Conservation (phyloP, 179 eudicot genomes). For the Gypsophila paniculata region DNA sequence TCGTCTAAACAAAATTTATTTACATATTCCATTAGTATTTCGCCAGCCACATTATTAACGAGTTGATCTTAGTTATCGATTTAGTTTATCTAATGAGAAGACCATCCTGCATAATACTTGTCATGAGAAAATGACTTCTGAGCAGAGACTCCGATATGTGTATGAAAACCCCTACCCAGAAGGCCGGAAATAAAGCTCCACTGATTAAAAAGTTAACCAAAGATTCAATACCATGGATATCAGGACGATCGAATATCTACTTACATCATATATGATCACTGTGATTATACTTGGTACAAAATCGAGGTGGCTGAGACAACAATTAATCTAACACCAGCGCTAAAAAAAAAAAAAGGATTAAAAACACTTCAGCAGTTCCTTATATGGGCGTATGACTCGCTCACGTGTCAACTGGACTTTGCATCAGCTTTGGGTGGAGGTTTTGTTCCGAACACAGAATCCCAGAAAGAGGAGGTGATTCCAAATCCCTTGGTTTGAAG, state of each 20-base stretch:
- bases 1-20: too few relatives aligned
- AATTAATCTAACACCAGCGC: not conserved
- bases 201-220: not conserved
- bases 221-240: not conserved
- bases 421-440: constrained; percentile 38
- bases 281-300: constrained; percentile 5
- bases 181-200: too few relatives aligned
- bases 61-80: too few relatives aligned
- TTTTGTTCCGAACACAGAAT: constrained; percentile 60
- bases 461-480: constrained; percentile 73
- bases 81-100: too few relatives aligned
- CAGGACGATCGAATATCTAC: constrained; percentile 3
- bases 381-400: not conserved
- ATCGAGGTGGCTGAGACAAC: not conserved
- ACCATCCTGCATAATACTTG: too few relatives aligned
- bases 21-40: too few relatives aligned
- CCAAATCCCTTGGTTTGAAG: constrained; percentile 64
- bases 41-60: too few relatives aligned
- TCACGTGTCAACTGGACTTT: constrained; percentile 14
- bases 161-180: too few relatives aligned
- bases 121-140: too few relatives aligned
- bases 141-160: too few relatives aligned
- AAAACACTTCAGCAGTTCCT: constrained; percentile 4
- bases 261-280: not conserved
- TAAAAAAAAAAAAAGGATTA: not conserved